A percentile compares a stretch with the other conserved stretches of the same genome.
phyloP scores from a whole-genome alignment of 768 basidiomycete genomes.

The Amanita pseudoporphyria region DNA sequence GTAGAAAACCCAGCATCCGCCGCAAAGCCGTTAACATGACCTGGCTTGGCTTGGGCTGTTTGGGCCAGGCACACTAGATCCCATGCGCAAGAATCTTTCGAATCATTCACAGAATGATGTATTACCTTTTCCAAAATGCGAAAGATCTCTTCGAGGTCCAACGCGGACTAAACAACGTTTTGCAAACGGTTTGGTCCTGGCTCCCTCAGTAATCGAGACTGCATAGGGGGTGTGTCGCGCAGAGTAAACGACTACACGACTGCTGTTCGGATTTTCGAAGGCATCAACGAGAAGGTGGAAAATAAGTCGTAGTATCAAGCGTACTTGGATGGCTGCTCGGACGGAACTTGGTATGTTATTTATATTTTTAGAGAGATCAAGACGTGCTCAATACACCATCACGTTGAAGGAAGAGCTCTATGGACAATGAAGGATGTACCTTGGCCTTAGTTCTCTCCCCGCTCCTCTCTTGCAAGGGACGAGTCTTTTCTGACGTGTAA shows the following conservation, averaged over 20 bases:
- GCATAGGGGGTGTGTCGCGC: slow-evolving; percentile 78
- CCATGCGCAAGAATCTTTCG: slow-evolving; percentile 87
- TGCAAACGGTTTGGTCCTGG: slow-evolving; percentile 93
- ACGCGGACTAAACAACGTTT: slow-evolving; percentile 99
- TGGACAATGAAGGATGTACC: slow-evolving; percentile 15
- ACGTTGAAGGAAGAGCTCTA: slow-evolving; percentile 36
- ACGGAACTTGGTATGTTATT: slow-evolving; percentile 79
- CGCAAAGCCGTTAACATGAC: too few species aligned
- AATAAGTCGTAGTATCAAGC: slow-evolving; percentile 92
- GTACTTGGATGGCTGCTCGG: slow-evolving; percentile 83
- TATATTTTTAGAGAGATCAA: not conserved
- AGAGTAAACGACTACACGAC: slow-evolving; percentile 97
- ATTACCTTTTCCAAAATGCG: slow-evolving; percentile 87
- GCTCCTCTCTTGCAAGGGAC: too few species aligned
- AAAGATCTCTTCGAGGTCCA: slow-evolving; percentile 98
- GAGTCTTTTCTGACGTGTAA: too few species aligned
- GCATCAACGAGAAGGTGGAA: slow-evolving; percentile 95
- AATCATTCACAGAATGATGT: slow-evolving; percentile 91
- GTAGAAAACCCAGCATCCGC: too few species aligned
- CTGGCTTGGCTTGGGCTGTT: too few species aligned
- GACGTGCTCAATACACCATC: slow-evolving; percentile 10
- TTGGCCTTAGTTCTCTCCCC: too few species aligned
- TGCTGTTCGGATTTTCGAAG: slow-evolving; percentile 93
- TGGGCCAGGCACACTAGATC: too few species aligned
- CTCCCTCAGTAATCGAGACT: slow-evolving; percentile 75